Conservation (phyloP, 345 rosid genomes). For the Linum usitatissimum region DNA sequence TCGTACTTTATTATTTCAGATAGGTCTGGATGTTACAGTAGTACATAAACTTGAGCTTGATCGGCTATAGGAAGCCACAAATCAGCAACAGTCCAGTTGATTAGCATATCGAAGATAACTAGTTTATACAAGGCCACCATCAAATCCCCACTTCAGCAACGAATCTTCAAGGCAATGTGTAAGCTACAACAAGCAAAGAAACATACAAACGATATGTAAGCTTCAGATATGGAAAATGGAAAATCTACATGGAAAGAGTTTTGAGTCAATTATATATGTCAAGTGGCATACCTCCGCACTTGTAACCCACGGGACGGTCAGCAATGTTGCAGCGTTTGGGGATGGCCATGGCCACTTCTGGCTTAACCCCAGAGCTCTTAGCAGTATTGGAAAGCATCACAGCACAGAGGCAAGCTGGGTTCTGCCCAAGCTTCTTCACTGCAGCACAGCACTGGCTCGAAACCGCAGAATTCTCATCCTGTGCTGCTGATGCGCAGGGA, state of each 20-base stretch:
- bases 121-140: conserved; percentile 1
- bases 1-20: conserved; percentile 12
- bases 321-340: conserved; percentile 79
- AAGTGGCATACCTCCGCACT: conserved; percentile 57
- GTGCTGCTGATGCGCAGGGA: conserved; percentile 70
- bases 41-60: conserved; percentile 3
- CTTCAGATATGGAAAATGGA: background rate
- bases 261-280: background rate
- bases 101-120: conserved; percentile 1
- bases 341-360: conserved; percentile 66
- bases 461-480: conserved; percentile 38
- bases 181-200: conserved; percentile 29
- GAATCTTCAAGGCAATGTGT: conserved; percentile 40
- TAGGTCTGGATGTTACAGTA: conserved; percentile 4
- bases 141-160: background rate
- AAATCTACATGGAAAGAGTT: background rate
- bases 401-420: conserved; percentile 70
- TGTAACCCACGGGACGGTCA: conserved; percentile 71
- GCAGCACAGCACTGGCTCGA: conserved; percentile 57
- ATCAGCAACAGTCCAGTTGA: conserved; percentile 9
- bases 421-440: conserved; percentile 60
- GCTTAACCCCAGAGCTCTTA: conserved; percentile 56
- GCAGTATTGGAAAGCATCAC: conserved; percentile 83
- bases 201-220: background rate
- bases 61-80: conserved; percentile 1